These are phyloP conservation scores for Emmonsiellopsis sp. DNA, from an alignment of 2,329 filamentous ascomycete genomes.

Conservation along the genomic window DNA sequence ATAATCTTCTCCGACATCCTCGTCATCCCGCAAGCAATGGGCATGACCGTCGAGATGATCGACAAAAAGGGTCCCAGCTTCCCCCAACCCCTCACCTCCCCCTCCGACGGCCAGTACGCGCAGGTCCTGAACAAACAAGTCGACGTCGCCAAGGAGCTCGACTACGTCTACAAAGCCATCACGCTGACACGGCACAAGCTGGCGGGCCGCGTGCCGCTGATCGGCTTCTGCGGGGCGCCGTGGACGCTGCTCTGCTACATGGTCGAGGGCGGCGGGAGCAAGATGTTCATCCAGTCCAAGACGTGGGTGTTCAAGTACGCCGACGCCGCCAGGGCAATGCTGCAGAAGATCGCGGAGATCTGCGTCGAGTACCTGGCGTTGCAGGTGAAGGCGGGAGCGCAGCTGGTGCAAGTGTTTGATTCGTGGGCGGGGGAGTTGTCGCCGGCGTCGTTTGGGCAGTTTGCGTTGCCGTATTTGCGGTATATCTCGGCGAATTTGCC, in stretches of 20 bases:
- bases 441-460: conserved; percentile 70
- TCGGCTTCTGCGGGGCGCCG: conserved; percentile 93
- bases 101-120: conserved; percentile 74
- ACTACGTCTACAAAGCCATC: conserved; percentile 94
- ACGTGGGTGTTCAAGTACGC: conserved; percentile 93
- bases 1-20: conserved; percentile 99
- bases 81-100: conserved; percentile 69
- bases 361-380: conserved; percentile 91
- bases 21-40: conserved; percentile 94
- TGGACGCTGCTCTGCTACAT: conserved; percentile 99
- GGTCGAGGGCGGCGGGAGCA: conserved; percentile 94
- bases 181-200: conserved; percentile 84
- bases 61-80: conserved; percentile 96
- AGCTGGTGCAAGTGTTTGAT: conserved; percentile 95
- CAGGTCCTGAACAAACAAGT: conserved; percentile 67
- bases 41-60: conserved; percentile 97
- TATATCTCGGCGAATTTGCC: conserved; percentile 79
- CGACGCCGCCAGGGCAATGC: conserved; percentile 65
- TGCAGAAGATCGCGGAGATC: conserved; percentile 87
- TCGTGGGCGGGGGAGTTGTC: conserved; percentile 95
- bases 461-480: conserved; percentile 76
- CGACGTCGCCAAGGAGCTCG: conserved; percentile 75
- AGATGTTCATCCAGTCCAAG: conserved; percentile 89
- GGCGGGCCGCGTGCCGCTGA: conserved; percentile 77
- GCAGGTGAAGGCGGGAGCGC: conserved; percentile 87